phyloP scores from a whole-genome alignment of 2,329 filamentous ascomycete genomes.

The Endoconidiophora polonica region DNA sequence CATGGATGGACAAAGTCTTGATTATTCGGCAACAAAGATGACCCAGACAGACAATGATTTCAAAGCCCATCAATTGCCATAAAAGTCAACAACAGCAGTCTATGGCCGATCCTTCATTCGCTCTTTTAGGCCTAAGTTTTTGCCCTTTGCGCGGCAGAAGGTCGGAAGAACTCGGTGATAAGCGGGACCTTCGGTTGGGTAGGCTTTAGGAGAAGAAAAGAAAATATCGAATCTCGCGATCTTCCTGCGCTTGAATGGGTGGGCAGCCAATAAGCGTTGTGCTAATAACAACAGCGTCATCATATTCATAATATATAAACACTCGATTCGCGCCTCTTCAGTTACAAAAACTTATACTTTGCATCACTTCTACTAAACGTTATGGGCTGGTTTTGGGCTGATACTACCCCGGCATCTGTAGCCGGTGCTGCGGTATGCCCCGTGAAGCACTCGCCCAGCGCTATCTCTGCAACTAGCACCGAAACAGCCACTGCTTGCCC shows the following conservation, averaged over 20 bases:
- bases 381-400: constrained; percentile 52
- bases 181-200: too few relatives aligned
- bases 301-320: not conserved
- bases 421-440: constrained; percentile 6
- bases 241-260: not conserved
- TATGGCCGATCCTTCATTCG: too few relatives aligned
- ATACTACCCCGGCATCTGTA: constrained; percentile 23
- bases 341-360: not conserved
- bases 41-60: too few relatives aligned
- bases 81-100: too few relatives aligned
- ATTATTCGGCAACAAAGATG: too few relatives aligned
- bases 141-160: too few relatives aligned
- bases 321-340: constrained; percentile 9
- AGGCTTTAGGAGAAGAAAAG: not conserved
- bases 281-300: constrained; percentile 7
- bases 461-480: not conserved
- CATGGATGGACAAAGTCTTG: too few relatives aligned
- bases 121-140: too few relatives aligned
- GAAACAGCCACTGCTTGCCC: constrained; percentile 1
- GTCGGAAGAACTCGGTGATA: too few relatives aligned
- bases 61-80: too few relatives aligned
- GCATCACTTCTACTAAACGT: constrained; percentile 8
- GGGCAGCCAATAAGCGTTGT: constrained; percentile 6
- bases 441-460: constrained; percentile 5
- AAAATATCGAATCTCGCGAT: not conserved